These are phyloP conservation scores for Aspergillus bertholletiae DNA, from an alignment of 495 filamentous ascomycete genomes.

Conservation along the genomic window DNA sequence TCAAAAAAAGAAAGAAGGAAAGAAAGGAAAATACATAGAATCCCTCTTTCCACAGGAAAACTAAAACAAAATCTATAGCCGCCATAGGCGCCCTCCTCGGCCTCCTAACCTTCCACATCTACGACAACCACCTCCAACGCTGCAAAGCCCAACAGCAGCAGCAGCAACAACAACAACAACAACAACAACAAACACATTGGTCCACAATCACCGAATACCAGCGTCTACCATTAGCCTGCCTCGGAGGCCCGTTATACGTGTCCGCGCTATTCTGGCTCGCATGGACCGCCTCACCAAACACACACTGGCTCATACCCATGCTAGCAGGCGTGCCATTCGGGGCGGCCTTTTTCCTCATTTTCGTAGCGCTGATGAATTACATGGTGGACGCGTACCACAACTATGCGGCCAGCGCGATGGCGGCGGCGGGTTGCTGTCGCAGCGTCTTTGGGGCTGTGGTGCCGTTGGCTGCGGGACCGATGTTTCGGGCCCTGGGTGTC, in stretches of 20 bases:
- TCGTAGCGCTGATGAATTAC: slow-evolving; percentile 61
- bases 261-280: slow-evolving; percentile 65
- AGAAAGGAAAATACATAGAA: too few species aligned
- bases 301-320: slow-evolving; percentile 61
- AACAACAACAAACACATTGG: slow-evolving; percentile 10
- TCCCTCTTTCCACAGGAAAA: neutral
- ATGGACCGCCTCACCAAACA: slow-evolving; percentile 48
- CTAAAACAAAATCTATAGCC: neutral
- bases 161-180: too few species aligned
- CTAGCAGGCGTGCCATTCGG: slow-evolving; percentile 63
- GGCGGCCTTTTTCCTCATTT: slow-evolving; percentile 58
- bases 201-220: neutral
- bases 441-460: slow-evolving; percentile 54
- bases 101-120: slow-evolving; percentile 18
- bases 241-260: slow-evolving; percentile 59
- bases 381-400: slow-evolving; percentile 68
- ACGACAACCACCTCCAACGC: slow-evolving; percentile 18
- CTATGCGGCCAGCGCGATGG: slow-evolving; percentile 64
- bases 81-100: slow-evolving; percentile 17
- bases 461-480: slow-evolving; percentile 29
- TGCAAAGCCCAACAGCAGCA: slow-evolving; percentile 13
- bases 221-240: slow-evolving; percentile 58
- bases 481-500: slow-evolving; percentile 34
- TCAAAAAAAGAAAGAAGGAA: too few species aligned
- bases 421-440: slow-evolving; percentile 54